Percentiles rank a stretch among this genome's conserved stretches.
These are phyloP conservation scores for Spergularia bocconei DNA, from an alignment of 148 eudicot species.

Conservation along the genomic window DNA sequence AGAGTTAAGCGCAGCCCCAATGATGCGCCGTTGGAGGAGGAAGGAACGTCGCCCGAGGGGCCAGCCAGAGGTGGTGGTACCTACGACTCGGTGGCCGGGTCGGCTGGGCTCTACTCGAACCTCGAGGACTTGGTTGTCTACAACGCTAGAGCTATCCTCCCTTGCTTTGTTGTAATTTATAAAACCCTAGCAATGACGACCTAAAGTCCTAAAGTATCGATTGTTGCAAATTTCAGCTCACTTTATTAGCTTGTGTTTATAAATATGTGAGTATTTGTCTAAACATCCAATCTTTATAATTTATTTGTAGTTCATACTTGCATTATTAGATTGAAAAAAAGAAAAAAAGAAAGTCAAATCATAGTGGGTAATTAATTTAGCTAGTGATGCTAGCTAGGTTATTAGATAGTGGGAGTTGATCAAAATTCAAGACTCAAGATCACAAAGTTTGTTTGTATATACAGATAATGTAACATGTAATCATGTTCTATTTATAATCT, in stretches of 20 bases:
- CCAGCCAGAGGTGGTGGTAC: conserved; percentile 7
- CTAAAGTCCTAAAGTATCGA: neutral
- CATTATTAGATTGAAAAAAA: neutral
- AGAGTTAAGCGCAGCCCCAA: conserved; percentile 50
- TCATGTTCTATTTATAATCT: neutral
- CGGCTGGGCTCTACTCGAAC: conserved; percentile 60
- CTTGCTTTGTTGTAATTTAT: conserved; percentile 92
- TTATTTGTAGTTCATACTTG: neutral
- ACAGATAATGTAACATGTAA: neutral
- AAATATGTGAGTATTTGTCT: neutral
- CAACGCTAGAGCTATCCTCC: conserved; percentile 81
- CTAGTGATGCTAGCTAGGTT: too few species aligned
- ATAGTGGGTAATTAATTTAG: too few species aligned
- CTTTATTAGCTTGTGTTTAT: neutral
- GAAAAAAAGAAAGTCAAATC: neutral
- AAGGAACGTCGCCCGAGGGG: conserved; percentile 19
- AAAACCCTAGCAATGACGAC: conserved; percentile 34
- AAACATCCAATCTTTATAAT: neutral
- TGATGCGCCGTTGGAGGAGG: conserved; percentile 36
- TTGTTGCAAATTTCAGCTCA: neutral
- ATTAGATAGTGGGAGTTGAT: too few species aligned
- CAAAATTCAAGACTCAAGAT: neutral
- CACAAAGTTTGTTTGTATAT: conserved; percentile 4
- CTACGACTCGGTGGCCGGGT: conserved; percentile 74
- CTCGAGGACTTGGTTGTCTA: conserved; percentile 72